Conservation (phyloP, 192 early-diverging fungal species). For the Mortierella hygrophila region DNA sequence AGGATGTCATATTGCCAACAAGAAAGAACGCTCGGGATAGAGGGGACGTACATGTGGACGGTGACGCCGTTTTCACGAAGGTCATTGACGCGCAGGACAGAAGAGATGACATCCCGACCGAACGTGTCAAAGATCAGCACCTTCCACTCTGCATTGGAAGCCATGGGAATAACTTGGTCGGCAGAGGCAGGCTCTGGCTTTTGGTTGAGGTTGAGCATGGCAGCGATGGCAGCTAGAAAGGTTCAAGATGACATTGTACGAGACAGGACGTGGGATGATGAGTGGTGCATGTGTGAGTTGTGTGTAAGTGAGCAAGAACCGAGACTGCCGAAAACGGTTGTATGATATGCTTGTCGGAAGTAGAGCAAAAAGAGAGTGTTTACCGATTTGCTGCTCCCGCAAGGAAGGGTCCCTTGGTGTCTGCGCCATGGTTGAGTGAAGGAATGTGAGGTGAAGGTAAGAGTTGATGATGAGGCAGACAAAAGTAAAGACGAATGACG, state of each 20-base stretch:
- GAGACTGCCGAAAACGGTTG: neutral
- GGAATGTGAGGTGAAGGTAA: neutral
- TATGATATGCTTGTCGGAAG: too few species aligned
- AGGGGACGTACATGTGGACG: slow-evolving; percentile 88
- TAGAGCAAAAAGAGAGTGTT: neutral
- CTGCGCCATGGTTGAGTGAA: slow-evolving; percentile 37
- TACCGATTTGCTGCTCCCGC: slow-evolving; percentile 77
- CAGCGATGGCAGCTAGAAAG: slow-evolving; percentile 79
- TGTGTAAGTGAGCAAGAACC: neutral
- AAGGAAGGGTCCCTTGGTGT: slow-evolving; percentile 56
- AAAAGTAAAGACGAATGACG: neutral
- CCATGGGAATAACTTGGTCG: slow-evolving; percentile 45
- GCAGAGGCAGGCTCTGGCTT: slow-evolving; percentile 56
- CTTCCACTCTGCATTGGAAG: slow-evolving; percentile 91
- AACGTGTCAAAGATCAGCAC: slow-evolving; percentile 95
- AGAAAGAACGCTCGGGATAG: neutral
- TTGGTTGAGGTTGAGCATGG: slow-evolving; percentile 92
- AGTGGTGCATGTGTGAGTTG: neutral
- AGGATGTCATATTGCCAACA: neutral
- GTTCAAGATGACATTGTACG: neutral
- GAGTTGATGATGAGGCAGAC: neutral
- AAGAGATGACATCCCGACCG: slow-evolving; percentile 96
- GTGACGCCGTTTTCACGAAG: slow-evolving; percentile 96
- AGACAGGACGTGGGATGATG: slow-evolving; percentile 7
- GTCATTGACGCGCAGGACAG: slow-evolving; percentile 96